Base-by-base conservation (phyloP, 768 basidiomycete species). In the Ramaria sp. region DNA sequence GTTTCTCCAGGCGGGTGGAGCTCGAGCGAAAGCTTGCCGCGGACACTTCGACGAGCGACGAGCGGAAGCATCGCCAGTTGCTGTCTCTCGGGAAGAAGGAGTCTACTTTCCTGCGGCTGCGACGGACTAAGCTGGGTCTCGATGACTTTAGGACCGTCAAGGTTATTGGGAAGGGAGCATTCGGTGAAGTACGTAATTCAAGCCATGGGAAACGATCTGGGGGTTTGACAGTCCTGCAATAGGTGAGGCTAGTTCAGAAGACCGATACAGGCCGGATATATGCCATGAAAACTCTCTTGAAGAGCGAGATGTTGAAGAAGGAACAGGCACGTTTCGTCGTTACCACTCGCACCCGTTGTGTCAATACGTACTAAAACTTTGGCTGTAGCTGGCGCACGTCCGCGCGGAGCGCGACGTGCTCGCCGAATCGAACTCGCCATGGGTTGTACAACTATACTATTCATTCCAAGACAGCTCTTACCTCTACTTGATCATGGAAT, bases 301-400 rank as follows among this genome's bases (percentile, higher is more conserved):
- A 99, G 73, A 87, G 87, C 48, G 96, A 97, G 67, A 99, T 98
- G 96, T 79, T 99, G 68, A 95, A 97, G 71, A 96, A 96, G 67
- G 96, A 99, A 65, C 95, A 99, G 76, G 94, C 88, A 56, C 45
- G 79, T 62, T 20, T 20, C 28, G n/a, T 42, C 50, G 16, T 2
- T 52, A 28, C 24, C 45, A 12, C 36, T 8, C 10, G 38, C 38
- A 18, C 44, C 10, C 27, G 49, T 34, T 32, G 30, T 32, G 2
- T 34, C 32, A 9, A 9, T 13, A 34, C 6, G 3, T 28, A 13
- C 32, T 34, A 9, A n/a, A n/a, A 34, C 32, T 34, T 34, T 34
- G 32, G 32, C 32, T 34, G 3, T 60, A 98, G 95, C 77, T 98
- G 47, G 95, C 96, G 13, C 96, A 99, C 67, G 95, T 99, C 52